Evolutionary conservation across 2,329 filamentous ascomycete species (phyloP).

Genomic region (Neobulgaria alba): DNA sequence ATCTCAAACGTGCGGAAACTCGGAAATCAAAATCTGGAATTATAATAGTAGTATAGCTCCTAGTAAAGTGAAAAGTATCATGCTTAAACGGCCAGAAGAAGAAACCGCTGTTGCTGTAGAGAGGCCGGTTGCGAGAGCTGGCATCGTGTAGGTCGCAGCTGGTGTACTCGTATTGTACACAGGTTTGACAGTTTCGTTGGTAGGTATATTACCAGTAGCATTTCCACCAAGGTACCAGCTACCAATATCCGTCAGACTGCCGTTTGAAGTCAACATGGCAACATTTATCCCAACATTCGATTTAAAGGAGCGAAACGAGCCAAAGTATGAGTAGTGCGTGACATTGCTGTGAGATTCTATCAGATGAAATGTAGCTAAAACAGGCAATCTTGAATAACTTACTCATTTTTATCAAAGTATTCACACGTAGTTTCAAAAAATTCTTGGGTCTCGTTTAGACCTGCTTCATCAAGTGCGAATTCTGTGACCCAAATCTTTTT

Average conservation of each 20-base stretch:
- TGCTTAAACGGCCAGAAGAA: not conserved
- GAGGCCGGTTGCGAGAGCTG: not conserved
- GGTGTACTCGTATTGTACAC: not conserved
- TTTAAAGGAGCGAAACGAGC: slow-evolving; percentile 55
- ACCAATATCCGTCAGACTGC: slow-evolving; percentile 66
- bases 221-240: slow-evolving; percentile 62
- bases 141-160: not conserved
- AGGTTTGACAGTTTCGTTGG: not conserved
- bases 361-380: not conserved
- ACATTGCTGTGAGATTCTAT: slow-evolving; percentile 27
- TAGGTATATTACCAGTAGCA: slow-evolving; percentile 33
- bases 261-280: slow-evolving; percentile 59
- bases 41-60: not conserved
- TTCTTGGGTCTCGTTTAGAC: slow-evolving; percentile 1
- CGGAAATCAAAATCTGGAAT: not conserved
- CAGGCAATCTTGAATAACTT: not conserved
- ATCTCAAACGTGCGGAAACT: not conserved
- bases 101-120: not conserved
- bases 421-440: not conserved
- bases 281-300: slow-evolving; percentile 69
- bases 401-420: slow-evolving; percentile 1
- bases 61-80: not conserved
- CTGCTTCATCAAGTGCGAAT: slow-evolving; percentile 1
- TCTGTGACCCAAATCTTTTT: slow-evolving; percentile 1
- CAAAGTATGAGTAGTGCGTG: slow-evolving; percentile 61